phyloP scores from a whole-genome alignment of 208 protist genomes.

The Acanthamoeba royreba region DNA sequence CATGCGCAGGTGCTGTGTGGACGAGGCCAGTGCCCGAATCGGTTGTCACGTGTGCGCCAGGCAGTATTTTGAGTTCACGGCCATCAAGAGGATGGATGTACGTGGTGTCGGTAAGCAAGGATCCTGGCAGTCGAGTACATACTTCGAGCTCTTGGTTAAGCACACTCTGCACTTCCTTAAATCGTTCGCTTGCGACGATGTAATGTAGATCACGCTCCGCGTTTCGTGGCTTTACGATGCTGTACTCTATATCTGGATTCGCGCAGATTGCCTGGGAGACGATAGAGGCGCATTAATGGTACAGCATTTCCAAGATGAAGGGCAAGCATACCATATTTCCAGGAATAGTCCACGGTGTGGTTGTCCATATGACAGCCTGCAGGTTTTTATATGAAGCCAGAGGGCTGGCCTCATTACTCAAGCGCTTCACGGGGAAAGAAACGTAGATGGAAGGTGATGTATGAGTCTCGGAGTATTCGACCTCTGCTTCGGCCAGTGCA shows the following conservation, averaged over 20 bases:
- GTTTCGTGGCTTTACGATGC: constrained; percentile 19
- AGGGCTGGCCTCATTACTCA: not conserved
- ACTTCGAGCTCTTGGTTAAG: not conserved
- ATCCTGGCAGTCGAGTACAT: not conserved
- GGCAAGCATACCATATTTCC: constrained; percentile 64
- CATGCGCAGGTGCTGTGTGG: constrained; percentile 86
- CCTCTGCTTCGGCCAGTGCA: constrained; percentile 81
- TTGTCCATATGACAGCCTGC: constrained; percentile 80
- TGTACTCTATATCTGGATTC: constrained; percentile 71
- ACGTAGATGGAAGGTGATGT: constrained; percentile 67
- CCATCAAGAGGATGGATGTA: constrained; percentile 57
- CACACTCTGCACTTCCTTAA: not conserved
- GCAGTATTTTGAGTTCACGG: not conserved
- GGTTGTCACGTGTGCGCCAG: constrained; percentile 78
- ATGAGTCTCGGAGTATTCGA: constrained; percentile 83
- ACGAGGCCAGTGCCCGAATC: constrained; percentile 81
- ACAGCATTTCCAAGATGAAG: not conserved
- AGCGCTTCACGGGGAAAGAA: constrained; percentile 51
- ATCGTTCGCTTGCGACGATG: constrained; percentile 48
- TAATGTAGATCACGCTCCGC: not conserved
- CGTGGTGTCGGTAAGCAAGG: not conserved
- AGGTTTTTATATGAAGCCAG: not conserved
- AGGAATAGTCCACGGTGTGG: constrained; percentile 86
- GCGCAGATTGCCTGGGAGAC: constrained; percentile 69
- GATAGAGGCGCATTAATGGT: not conserved